Conservation (phyloP, 2,329 filamentous ascomycete genomes). For the Fusarium tuaranense region DNA sequence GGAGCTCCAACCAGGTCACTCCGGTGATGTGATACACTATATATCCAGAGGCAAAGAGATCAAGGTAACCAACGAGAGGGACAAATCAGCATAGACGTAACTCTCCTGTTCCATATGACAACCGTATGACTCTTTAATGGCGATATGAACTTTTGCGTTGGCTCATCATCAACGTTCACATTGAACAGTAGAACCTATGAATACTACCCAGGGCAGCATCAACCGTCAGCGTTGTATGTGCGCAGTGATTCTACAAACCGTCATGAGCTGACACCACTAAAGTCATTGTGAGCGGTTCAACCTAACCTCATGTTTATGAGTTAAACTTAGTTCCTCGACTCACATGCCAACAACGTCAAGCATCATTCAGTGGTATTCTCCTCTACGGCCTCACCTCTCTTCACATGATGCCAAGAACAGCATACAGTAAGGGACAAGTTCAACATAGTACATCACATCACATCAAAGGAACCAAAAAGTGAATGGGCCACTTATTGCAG, state of each 20-base stretch:
- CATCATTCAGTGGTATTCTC: too few relatives aligned
- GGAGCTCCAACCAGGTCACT: too few relatives aligned
- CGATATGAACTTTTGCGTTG: neutral
- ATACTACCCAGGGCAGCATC: neutral
- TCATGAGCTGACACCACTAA: neutral
- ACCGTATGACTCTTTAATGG: neutral
- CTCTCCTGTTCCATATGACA: neutral
- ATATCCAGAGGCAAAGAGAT: neutral
- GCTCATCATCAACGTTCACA: neutral
- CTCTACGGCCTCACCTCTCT: too few relatives aligned
- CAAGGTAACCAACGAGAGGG: neutral
- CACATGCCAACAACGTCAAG: neutral
- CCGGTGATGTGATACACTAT: too few relatives aligned
- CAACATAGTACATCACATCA: neutral
- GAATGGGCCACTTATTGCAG: constrained; percentile 31
- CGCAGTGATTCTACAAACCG: neutral
- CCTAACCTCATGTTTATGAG: neutral
- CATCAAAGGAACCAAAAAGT: neutral
- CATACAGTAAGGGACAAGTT: too few relatives aligned
- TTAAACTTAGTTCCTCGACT: neutral
- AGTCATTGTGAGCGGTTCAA: neutral
- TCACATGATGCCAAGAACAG: neutral
- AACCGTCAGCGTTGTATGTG: neutral
- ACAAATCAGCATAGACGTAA: neutral
- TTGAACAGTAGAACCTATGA: neutral